Percentiles rank a stretch among this genome's conserved stretches.
Evolutionary conservation across 192 early-diverging fungal species (phyloP).

Genomic region (Gryganskiella cystojenkinii): DNA sequence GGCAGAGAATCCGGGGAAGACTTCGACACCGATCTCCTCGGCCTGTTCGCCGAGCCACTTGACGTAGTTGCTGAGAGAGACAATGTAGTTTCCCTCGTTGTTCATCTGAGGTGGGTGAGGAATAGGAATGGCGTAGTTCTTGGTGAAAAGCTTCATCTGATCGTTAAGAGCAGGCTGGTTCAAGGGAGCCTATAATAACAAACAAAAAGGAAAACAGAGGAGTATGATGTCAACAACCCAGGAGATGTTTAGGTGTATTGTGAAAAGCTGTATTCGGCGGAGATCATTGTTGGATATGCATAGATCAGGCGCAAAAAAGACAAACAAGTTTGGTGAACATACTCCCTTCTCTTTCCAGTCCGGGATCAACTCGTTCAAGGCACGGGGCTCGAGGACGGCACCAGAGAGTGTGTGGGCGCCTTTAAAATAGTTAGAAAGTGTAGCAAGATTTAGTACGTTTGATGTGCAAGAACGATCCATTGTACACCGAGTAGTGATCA

Average conservation of each 20-base stretch:
- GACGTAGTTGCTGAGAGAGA: slow-evolving; percentile 93
- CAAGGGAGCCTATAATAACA: slow-evolving; percentile 74
- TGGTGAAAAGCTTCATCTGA: slow-evolving; percentile 87
- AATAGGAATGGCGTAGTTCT: slow-evolving; percentile 80
- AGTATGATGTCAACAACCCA: too few species aligned
- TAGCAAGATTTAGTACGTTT: too few species aligned
- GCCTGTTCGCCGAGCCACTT: slow-evolving; percentile 98
- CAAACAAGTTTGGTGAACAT: slow-evolving; percentile 15
- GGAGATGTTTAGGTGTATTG: too few species aligned
- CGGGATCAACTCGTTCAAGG: slow-evolving; percentile 95
- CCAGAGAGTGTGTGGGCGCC: slow-evolving; percentile 96
- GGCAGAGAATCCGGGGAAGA: slow-evolving; percentile 94
- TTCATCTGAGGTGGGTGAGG: slow-evolving; percentile 95
- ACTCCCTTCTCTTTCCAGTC: slow-evolving; percentile 95
- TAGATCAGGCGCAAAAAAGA: not conserved
- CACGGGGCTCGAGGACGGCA: slow-evolving; percentile 91
- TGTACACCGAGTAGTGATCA: too few species aligned
- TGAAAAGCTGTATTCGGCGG: too few species aligned
- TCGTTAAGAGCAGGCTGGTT: slow-evolving; percentile 87
- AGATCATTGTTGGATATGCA: too few species aligned
- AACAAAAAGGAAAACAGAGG: too few species aligned
- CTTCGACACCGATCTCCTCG: slow-evolving; percentile 94
- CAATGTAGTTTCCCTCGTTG: slow-evolving; percentile 98
- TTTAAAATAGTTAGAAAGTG: too few species aligned
- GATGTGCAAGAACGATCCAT: too few species aligned